Base-by-base conservation (phyloP, 2,329 filamentous ascomycete species). In the Hypocreales sp. region DNA sequence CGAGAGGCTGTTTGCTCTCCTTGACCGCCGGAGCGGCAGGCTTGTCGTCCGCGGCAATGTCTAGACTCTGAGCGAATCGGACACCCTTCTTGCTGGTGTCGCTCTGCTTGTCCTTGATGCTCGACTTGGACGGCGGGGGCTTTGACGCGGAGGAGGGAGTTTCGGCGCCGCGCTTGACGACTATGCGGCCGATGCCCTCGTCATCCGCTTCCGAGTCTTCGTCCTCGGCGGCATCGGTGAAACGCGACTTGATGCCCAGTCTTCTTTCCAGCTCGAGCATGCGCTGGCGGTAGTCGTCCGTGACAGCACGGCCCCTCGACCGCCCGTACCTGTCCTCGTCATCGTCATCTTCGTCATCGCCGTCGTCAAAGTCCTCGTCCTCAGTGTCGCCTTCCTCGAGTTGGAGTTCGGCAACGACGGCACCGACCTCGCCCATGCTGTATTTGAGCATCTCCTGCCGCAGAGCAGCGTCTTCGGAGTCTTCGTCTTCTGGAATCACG, bases 391-490 rank as follows among this genome's bases (percentile, higher is more conserved):
- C 68, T 33, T 86, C 76, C 35, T 92, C 82, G 2, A 95, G 52
- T 31, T 92, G 72, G 24, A 98, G 67, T 53, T 95, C 84, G 11
- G 90, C 90, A 11, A 98, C 90, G 3, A 98, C 80, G 20, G 82
- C 73, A 4, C 84, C 83, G 31, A 98, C 76, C 49, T 95, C 87
- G 24, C 78, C 76, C 51, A 93, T 64, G 34, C 81, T 77, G 46
- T 95, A 98, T 35, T 80, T 67, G 7, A 95, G 63, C 86, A 98
- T 95, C 44, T 94, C 76, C 31, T 76, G 71, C 5, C 90, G 75
- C 15, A 93, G 52, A 18, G 67, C 67, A 4, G 83, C 79, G 35
- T 94, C 87, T 37, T 92, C 84, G 9, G 68, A 61, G 0, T 77
- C 71, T 41, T 98, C 90, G 27, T 79, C 67, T 1, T 75, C 64